A percentile compares a stretch with the other conserved stretches of the same genome.
Evolutionary conservation across 495 filamentous ascomycete species (phyloP).

Genomic region (Podospora australis): DNA sequence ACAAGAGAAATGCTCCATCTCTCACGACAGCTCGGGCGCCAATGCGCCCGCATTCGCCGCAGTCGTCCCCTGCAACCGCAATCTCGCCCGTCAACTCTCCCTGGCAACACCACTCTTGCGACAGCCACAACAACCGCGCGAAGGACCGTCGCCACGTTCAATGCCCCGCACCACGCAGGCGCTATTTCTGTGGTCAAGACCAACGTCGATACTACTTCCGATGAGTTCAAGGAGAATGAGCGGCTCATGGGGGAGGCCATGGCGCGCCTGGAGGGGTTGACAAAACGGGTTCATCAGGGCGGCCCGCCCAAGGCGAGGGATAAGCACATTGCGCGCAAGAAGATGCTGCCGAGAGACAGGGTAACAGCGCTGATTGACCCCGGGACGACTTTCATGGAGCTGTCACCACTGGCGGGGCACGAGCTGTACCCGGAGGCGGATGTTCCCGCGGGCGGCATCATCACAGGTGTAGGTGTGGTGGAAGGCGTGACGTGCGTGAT

Average conservation of each 20-base stretch:
- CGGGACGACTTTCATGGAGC: constrained; percentile 84
- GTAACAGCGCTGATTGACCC: constrained; percentile 83
- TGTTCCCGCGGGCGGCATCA: constrained; percentile 72
- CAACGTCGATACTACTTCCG: constrained; percentile 66
- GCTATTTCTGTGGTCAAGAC: constrained; percentile 75
- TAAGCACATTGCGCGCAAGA: constrained; percentile 81
- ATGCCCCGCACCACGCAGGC: constrained; percentile 58
- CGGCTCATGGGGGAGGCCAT: constrained; percentile 69
- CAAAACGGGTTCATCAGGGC: constrained; percentile 63
- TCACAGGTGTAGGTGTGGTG: constrained; percentile 86
- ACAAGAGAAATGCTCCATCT: constrained; percentile 30
- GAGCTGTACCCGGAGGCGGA: constrained; percentile 76
- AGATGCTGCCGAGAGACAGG: constrained; percentile 91
- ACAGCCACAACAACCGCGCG: constrained; percentile 5
- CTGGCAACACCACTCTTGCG: too few species aligned
- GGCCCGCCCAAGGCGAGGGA: constrained; percentile 78
- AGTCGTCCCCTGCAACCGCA: constrained; percentile 3
- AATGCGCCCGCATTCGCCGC: constrained; percentile 22
- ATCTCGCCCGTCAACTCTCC: constrained; percentile 7
- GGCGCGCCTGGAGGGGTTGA: constrained; percentile 58
- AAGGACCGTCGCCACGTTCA: constrained; percentile 53
- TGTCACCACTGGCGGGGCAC: constrained; percentile 81
- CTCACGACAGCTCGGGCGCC: constrained; percentile 37
- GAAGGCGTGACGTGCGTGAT: constrained; percentile 90
- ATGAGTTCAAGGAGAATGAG: constrained; percentile 77